A percentile compares a stretch with the other conserved stretches of the same genome.
phyloP scores from a whole-genome alignment of 352 stramenopile genomes.

The Pythium monospermum region DNA sequence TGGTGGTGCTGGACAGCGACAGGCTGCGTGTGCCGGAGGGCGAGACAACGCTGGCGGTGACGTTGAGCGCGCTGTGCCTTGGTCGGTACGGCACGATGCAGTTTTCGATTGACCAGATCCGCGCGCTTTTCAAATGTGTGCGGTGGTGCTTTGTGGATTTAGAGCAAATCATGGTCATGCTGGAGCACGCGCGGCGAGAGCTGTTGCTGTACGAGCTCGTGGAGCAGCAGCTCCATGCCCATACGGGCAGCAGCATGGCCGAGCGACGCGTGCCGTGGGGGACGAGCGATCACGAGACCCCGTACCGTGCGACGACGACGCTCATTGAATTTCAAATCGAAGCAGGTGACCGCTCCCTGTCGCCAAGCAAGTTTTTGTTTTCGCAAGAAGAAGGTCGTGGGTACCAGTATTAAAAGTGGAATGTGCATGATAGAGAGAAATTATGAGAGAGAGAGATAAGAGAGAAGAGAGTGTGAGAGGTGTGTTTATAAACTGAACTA shows the following conservation, averaged over 20 bases:
- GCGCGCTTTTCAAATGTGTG: slow-evolving; percentile 50
- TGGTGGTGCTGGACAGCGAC: slow-evolving; percentile 57
- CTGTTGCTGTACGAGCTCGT: slow-evolving; percentile 62
- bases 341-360: slow-evolving; percentile 37
- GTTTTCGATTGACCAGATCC: slow-evolving; percentile 33
- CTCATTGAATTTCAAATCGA: slow-evolving; percentile 62
- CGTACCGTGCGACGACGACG: slow-evolving; percentile 28
- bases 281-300: slow-evolving; percentile 3
- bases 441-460: too few species aligned
- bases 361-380: slow-evolving; percentile 20
- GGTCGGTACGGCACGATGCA: slow-evolving; percentile 6
- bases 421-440: too few species aligned
- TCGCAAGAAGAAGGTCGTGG: too few species aligned
- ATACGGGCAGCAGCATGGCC: slow-evolving; percentile 1
- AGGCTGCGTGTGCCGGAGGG: slow-evolving; percentile 46
- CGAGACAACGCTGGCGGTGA: slow-evolving; percentile 42
- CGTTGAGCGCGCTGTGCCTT: slow-evolving; percentile 37
- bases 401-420: too few species aligned
- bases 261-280: slow-evolving; percentile 19
- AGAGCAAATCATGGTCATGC: slow-evolving; percentile 46
- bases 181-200: slow-evolving; percentile 35
- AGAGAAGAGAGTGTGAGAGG: too few species aligned
- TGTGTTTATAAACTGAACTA: too few species aligned
- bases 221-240: slow-evolving; percentile 18
- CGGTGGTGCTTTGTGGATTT: slow-evolving; percentile 61